These are phyloP conservation scores for Rhizopogon vulgaris DNA, from an alignment of 768 basidiomycete genomes.

Conservation along the genomic window DNA sequence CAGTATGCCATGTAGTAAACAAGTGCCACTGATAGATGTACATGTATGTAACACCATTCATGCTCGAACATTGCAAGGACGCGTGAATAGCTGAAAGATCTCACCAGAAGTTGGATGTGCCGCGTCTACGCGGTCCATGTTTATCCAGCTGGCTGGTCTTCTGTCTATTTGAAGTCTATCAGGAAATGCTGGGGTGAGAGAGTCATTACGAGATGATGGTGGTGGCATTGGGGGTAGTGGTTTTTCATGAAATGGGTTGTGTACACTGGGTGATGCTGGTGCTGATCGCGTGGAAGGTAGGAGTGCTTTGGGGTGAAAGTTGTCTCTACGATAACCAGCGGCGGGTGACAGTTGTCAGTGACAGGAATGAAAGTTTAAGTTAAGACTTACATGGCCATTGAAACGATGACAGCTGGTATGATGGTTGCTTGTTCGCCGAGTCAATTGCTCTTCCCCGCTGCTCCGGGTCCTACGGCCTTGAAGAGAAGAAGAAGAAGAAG, in stretches of 20 bases:
- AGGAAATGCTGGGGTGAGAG: conserved; percentile 12
- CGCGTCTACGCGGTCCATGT: conserved; percentile 3
- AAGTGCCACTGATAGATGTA: not conserved
- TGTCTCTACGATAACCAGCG: conserved; percentile 9
- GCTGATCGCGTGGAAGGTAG: conserved; percentile 17
- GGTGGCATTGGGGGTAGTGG: conserved; percentile 31
- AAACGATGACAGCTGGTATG: not conserved
- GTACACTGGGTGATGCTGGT: conserved; percentile 17
- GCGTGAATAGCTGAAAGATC: too few species aligned
- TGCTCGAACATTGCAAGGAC: too few species aligned
- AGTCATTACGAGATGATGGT: conserved; percentile 9
- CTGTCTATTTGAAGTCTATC: conserved; percentile 17
- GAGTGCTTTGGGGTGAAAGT: conserved; percentile 16
- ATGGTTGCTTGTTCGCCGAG: too few species aligned
- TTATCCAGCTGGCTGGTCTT: conserved; percentile 21
- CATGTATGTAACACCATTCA: too few species aligned
- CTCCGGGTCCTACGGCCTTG: too few species aligned
- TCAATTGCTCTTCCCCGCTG: too few species aligned
- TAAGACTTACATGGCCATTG: conserved; percentile 19
- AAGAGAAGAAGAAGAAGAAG: too few species aligned
- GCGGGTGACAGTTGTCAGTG: not conserved
- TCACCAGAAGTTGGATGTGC: conserved; percentile 13
- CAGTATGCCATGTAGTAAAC: conserved; percentile 5
- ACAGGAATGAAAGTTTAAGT: not conserved
- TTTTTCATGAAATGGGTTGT: conserved; percentile 24